These are phyloP conservation scores for Bauhinia variegata DNA, from an alignment of 306 rosid species.

Conservation along the genomic window DNA sequence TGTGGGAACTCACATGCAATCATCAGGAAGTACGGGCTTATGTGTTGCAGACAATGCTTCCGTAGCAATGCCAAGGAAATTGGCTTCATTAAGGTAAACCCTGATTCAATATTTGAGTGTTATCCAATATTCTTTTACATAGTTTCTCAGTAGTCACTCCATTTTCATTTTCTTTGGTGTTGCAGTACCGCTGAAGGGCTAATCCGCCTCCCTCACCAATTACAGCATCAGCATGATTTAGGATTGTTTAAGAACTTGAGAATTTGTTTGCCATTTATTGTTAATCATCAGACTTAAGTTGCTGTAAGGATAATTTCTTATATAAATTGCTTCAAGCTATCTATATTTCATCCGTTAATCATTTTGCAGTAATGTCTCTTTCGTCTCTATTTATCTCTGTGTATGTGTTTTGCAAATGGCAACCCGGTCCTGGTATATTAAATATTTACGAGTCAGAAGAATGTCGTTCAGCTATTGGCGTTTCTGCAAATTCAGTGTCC, in stretches of 20 bases:
- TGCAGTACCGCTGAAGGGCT: conserved; percentile 76
- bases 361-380: too few species aligned
- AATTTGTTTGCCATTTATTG: conserved; percentile 24
- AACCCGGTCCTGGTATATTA: too few species aligned
- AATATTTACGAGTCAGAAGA: too few species aligned
- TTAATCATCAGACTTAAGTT: conserved; percentile 38
- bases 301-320: conserved; percentile 28
- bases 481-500: too few species aligned
- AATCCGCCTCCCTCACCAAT: neutral
- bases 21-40: conserved; percentile 91
- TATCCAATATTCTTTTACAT: too few species aligned
- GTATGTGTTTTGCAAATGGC: too few species aligned
- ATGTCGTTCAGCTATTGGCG: too few species aligned
- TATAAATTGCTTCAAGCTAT: conserved; percentile 6
- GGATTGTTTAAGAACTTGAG: conserved; percentile 32
- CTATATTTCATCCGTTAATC: neutral
- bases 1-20: conserved; percentile 91
- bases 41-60: conserved; percentile 99
- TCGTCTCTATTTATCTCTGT: too few species aligned
- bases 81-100: conserved; percentile 81
- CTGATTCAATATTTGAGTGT: neutral
- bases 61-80: conserved; percentile 98
- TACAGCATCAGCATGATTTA: conserved; percentile 18
- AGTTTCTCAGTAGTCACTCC: neutral
- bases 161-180: neutral